phyloP scores from a whole-genome alignment of 805 yeast genomes.

The Barnettozyma wickerhamii region DNA sequence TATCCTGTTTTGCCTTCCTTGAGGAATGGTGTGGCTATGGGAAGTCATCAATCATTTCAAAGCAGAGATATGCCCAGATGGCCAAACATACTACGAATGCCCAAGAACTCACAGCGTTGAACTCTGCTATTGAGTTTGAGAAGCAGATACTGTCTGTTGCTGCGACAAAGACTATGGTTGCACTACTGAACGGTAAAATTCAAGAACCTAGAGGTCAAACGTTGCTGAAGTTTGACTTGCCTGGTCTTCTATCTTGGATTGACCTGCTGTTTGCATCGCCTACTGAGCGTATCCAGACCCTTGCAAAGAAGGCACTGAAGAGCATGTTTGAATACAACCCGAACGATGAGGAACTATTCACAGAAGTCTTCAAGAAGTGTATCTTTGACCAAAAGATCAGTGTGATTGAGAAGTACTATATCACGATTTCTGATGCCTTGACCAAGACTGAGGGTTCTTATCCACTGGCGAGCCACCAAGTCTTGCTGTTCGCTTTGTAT shows the following conservation, averaged over 20 bases:
- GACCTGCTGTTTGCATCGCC: constrained; percentile 60
- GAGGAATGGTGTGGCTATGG: constrained; percentile 97
- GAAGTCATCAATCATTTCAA: constrained; percentile 51
- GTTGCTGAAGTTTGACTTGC: constrained; percentile 64
- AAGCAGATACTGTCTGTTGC: constrained; percentile 63
- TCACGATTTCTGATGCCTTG: constrained; percentile 63
- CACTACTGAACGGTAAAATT: constrained; percentile 72
- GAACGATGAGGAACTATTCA: constrained; percentile 43
- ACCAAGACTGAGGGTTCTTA: constrained; percentile 39
- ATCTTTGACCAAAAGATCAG: constrained; percentile 49
- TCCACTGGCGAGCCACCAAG: constrained; percentile 55
- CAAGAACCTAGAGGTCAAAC: constrained; percentile 45
- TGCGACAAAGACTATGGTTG: constrained; percentile 80
- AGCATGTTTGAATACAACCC: constrained; percentile 63
- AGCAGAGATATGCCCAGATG: constrained; percentile 62
- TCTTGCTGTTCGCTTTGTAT: constrained; percentile 70
- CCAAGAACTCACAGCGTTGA: constrained; percentile 44
- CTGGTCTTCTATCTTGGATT: constrained; percentile 75
- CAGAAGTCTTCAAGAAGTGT: constrained; percentile 68
- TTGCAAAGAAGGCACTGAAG: constrained; percentile 68
- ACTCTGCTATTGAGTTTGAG: constrained; percentile 79
- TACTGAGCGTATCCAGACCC: constrained; percentile 49
- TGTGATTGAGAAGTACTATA: constrained; percentile 65
- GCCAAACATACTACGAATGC: constrained; percentile 35
- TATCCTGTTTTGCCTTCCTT: constrained; percentile 73